These are phyloP conservation scores for Acidiella bohemica DNA, from an alignment of 495 filamentous ascomycete species.

Conservation along the genomic window DNA sequence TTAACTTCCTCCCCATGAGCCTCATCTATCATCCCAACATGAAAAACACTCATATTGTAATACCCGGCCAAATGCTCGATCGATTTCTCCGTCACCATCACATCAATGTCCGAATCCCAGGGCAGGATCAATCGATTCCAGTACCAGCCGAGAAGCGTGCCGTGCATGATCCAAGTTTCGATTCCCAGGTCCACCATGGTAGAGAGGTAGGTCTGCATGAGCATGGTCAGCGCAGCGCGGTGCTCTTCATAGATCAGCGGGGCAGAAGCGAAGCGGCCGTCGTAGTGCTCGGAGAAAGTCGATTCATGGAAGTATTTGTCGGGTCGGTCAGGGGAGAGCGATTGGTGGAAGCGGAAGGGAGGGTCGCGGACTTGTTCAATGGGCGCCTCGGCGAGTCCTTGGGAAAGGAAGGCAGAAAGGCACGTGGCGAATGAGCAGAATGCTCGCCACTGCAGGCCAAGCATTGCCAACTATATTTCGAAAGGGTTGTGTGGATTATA, in stretches of 20 bases:
- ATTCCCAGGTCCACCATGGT: slow-evolving; percentile 43
- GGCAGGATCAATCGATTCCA: slow-evolving; percentile 53
- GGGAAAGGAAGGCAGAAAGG: no score
- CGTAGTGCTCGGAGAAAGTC: slow-evolving; percentile 27
- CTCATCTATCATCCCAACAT: slow-evolving; percentile 33
- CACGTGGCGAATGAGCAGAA: no score
- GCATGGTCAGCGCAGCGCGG: slow-evolving; percentile 32
- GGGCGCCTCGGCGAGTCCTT: slow-evolving; percentile 5
- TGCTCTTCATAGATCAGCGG: slow-evolving; percentile 17
- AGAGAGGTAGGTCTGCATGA: slow-evolving; percentile 42
- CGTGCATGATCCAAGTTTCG: slow-evolving; percentile 54
- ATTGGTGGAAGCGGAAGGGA: background rate
- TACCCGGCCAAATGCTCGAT: slow-evolving; percentile 40
- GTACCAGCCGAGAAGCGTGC: slow-evolving; percentile 48
- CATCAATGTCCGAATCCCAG: slow-evolving; percentile 51
- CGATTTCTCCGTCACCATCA: slow-evolving; percentile 43
- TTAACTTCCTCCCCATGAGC: slow-evolving; percentile 20
- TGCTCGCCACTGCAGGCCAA: no score
- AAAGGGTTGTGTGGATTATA: no score
- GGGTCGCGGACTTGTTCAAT: background rate
- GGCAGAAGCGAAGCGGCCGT: slow-evolving; percentile 26
- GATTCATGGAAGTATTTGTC: slow-evolving; percentile 16
- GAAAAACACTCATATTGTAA: slow-evolving; percentile 51
- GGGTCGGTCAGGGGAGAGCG: slow-evolving; percentile 1
- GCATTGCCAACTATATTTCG: no score